These are phyloP conservation scores for Plicaturopsis crispa DNA, from an alignment of 768 basidiomycete genomes.

Conservation along the genomic window DNA sequence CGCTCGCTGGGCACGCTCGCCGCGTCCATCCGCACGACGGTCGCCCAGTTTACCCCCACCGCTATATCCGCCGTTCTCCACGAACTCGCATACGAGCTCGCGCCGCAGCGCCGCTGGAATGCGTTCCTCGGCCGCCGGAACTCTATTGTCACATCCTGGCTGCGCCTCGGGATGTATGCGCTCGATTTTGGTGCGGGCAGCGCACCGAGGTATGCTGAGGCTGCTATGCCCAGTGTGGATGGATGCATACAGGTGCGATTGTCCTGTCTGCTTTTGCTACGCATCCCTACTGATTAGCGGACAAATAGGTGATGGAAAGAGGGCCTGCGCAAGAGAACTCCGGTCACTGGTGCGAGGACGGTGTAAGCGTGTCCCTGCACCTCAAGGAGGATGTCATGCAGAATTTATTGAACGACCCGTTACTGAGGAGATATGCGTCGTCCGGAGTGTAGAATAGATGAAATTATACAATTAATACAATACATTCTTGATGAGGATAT, in stretches of 20 bases:
- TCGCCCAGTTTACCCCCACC: slow-evolving; percentile 16
- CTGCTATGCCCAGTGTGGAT: slow-evolving; percentile 25
- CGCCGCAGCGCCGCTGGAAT: slow-evolving; percentile 23
- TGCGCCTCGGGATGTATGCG: slow-evolving; percentile 22
- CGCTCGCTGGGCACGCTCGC: slow-evolving; percentile 14
- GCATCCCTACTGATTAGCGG: slow-evolving; percentile 1
- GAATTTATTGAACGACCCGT: slow-evolving; percentile 16
- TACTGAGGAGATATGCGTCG: too few species aligned
- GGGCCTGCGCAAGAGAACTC: neutral
- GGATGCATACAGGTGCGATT: slow-evolving; percentile 27
- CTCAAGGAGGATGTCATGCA: slow-evolving; percentile 15
- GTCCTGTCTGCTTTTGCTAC: slow-evolving; percentile 7
- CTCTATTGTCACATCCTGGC: slow-evolving; percentile 27
- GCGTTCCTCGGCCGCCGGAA: slow-evolving; percentile 26
- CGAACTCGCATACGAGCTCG: slow-evolving; percentile 22
- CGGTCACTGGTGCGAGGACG: slow-evolving; percentile 17
- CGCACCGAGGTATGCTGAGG: slow-evolving; percentile 19
- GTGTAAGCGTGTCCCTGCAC: slow-evolving; percentile 17
- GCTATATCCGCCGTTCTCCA: slow-evolving; percentile 24
- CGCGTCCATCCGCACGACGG: slow-evolving; percentile 17
- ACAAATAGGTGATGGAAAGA: slow-evolving; percentile 4
- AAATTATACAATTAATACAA: too few species aligned
- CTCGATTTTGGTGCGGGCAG: slow-evolving; percentile 23
- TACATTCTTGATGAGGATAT: too few species aligned
- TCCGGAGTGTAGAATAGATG: too few species aligned